These are phyloP conservation scores for Starmerella bacillaris DNA, from an alignment of 805 yeast species.

Conservation along the genomic window DNA sequence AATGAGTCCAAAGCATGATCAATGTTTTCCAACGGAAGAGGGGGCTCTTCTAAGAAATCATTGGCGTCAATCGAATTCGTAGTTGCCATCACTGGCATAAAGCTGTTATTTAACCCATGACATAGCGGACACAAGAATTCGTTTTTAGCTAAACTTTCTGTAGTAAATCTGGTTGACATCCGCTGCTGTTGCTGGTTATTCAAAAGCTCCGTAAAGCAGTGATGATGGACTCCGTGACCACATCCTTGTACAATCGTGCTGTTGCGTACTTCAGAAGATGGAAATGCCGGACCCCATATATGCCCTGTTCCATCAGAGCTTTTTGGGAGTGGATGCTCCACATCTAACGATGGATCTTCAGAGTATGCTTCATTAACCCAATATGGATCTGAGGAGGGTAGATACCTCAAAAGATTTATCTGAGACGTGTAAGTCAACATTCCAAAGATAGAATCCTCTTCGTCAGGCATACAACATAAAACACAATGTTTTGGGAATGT, in stretches of 20 bases:
- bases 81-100: slow-evolving; percentile 57
- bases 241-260: slow-evolving; percentile 46
- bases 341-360: slow-evolving; percentile 11
- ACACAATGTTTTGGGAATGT: slow-evolving; percentile 59
- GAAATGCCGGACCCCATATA: slow-evolving; percentile 51
- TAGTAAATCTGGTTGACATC: slow-evolving; percentile 40
- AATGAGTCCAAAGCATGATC: slow-evolving; percentile 1
- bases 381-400: slow-evolving; percentile 45
- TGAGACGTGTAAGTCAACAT: slow-evolving; percentile 34
- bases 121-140: slow-evolving; percentile 85
- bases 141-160: slow-evolving; percentile 48
- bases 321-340: slow-evolving; percentile 8
- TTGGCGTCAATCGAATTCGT: slow-evolving; percentile 23
- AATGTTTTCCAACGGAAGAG: slow-evolving; percentile 1
- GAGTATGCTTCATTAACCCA: slow-evolving; percentile 38
- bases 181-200: slow-evolving; percentile 17
- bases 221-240: slow-evolving; percentile 84
- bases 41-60: slow-evolving; percentile 3
- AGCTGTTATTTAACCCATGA: slow-evolving; percentile 66
- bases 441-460: slow-evolving; percentile 53
- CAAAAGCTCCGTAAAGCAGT: slow-evolving; percentile 52
- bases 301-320: slow-evolving; percentile 18
- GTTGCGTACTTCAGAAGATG: slow-evolving; percentile 16
- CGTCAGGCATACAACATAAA: slow-evolving; percentile 60
- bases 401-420: slow-evolving; percentile 32